Percentiles rank a stretch among this genome's conserved stretches.
Evolutionary conservation across 202 grass and related monocot genomes (phyloP).

Genomic region (Zizania palustris): DNA sequence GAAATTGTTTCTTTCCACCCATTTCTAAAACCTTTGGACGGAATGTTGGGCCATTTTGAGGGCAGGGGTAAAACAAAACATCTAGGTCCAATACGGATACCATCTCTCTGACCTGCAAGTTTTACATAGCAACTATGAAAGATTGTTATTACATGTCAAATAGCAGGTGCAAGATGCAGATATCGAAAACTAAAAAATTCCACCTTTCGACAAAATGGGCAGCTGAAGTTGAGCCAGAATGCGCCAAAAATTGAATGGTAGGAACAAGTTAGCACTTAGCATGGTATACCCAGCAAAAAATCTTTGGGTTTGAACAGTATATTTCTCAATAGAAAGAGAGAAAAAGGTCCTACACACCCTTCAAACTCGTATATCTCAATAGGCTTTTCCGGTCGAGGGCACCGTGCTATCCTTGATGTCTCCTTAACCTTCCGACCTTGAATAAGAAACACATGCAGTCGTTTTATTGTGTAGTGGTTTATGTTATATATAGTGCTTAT

Average conservation of each 20-base stretch:
- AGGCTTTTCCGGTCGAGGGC: slow-evolving; percentile 69
- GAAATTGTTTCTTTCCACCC: slow-evolving; percentile 95
- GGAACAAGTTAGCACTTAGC: slow-evolving; percentile 7
- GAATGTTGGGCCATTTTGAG: slow-evolving; percentile 84
- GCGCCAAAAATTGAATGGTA: slow-evolving; percentile 32
- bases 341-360: slow-evolving; percentile 41
- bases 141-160: slow-evolving; percentile 28
- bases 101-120: slow-evolving; percentile 85
- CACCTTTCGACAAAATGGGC: slow-evolving; percentile 98
- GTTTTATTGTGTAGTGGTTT: neutral
- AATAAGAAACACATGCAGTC: neutral
- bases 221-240: slow-evolving; percentile 56
- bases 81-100: slow-evolving; percentile 81
- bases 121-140: slow-evolving; percentile 34
- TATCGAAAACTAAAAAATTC: neutral
- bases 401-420: slow-evolving; percentile 67
- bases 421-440: slow-evolving; percentile 86
- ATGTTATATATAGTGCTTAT: too few relatives aligned
- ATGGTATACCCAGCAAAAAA: slow-evolving; percentile 7
- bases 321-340: neutral
- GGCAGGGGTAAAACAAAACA: slow-evolving; percentile 90
- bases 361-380: slow-evolving; percentile 98
- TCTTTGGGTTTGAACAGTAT: neutral
- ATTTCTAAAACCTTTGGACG: slow-evolving; percentile 78
- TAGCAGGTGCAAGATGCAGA: neutral